A percentile compares a stretch with the other conserved stretches of the same genome.
phyloP scores from a whole-genome alignment of 108 stramenopile genomes.

The Cyclotella sp. region DNA sequence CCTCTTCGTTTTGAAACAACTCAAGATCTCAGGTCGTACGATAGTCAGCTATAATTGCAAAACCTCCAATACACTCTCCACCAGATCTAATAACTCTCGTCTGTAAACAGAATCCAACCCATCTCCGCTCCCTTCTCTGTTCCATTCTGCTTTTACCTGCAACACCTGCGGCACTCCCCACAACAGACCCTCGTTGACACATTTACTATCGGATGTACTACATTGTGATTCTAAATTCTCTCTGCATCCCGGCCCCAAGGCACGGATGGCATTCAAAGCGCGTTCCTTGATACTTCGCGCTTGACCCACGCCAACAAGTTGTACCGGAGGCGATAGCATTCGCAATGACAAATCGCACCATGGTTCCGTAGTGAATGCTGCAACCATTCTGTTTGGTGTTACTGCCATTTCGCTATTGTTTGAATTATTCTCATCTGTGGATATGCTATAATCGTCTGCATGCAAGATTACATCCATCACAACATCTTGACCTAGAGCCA shows the following conservation, averaged over 20 bases:
- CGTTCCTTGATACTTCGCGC: conserved; percentile 47
- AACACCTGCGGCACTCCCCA: conserved; percentile 45
- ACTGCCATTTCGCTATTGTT: not conserved
- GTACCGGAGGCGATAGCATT: conserved; percentile 33
- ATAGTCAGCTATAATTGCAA: conserved; percentile 12
- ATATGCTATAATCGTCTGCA: conserved; percentile 23
- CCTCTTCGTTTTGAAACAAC: too few species aligned
- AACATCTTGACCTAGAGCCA: conserved; percentile 64
- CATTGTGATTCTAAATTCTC: conserved; percentile 19
- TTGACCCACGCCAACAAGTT: conserved; percentile 25
- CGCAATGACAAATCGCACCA: conserved; percentile 59
- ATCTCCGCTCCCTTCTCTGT: conserved; percentile 51
- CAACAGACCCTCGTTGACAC: not conserved
- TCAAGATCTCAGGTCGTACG: too few species aligned
- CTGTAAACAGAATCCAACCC: conserved; percentile 46
- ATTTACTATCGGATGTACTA: not conserved
- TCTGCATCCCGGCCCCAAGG: conserved; percentile 60
- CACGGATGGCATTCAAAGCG: conserved; percentile 47
- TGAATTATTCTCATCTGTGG: conserved; percentile 9
- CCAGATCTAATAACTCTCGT: conserved; percentile 43
- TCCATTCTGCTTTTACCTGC: conserved; percentile 34
- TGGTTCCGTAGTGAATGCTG: conserved; percentile 49
- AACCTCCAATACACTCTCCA: conserved; percentile 34
- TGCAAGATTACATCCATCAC: conserved; percentile 63
- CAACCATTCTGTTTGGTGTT: conserved; percentile 41